A percentile compares a stretch with the other conserved stretches of the same genome.
These are phyloP conservation scores for Citrus inodora DNA, from an alignment of 345 rosid genomes.

Conservation along the genomic window DNA sequence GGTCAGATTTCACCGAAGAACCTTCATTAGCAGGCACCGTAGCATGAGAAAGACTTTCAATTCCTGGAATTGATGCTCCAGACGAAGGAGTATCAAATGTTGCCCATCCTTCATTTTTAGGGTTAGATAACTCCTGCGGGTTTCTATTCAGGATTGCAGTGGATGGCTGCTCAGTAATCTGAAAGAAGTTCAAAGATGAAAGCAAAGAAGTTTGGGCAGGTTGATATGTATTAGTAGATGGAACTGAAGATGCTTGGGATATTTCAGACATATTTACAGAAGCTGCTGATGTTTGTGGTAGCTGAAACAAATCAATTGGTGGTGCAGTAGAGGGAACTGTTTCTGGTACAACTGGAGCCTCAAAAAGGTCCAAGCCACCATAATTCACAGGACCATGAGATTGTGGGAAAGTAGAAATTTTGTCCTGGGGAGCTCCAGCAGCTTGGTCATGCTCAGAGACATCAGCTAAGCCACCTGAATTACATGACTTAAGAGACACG, in stretches of 20 bases:
- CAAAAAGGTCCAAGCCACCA: conserved; percentile 44
- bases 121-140: conserved; percentile 29
- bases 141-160: conserved; percentile 21
- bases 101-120: conserved; percentile 88
- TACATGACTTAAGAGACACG: conserved; percentile 56
- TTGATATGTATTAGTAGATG: conserved; percentile 37
- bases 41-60: conserved; percentile 26
- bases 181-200: conserved; percentile 50
- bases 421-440: conserved; percentile 35
- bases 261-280: conserved; percentile 39
- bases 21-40: conserved; percentile 25
- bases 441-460: conserved; percentile 43
- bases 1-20: conserved; percentile 38
- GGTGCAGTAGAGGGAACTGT: conserved; percentile 40
- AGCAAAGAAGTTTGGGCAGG: conserved; percentile 37
- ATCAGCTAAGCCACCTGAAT: conserved; percentile 51
- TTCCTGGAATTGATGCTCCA: conserved; percentile 29
- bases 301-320: conserved; percentile 64
- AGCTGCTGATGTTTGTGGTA: conserved; percentile 41
- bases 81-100: conserved; percentile 68
- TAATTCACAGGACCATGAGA: conserved; percentile 32
- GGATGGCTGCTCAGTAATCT: conserved; percentile 41
- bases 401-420: conserved; percentile 28
- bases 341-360: conserved; percentile 27
- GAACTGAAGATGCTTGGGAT: conserved; percentile 21